Conservation (phyloP, 108 stramenopile genomes). For the Nitzschia sp. region DNA sequence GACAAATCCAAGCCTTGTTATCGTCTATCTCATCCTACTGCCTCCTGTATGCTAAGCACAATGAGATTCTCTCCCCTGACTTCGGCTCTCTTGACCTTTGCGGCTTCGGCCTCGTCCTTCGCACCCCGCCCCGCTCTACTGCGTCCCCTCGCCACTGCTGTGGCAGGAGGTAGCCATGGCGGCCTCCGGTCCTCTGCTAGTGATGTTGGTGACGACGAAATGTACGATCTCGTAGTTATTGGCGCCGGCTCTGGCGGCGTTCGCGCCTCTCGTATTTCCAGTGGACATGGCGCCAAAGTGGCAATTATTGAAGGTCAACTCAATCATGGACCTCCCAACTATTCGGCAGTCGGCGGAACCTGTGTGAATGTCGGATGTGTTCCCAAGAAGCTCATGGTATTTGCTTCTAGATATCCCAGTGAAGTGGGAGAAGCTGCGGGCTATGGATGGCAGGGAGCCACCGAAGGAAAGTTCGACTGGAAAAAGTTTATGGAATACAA, state of each 20-base stretch:
- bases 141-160: background rate
- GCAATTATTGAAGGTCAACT: slow-evolving; percentile 78
- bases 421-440: slow-evolving; percentile 57
- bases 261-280: slow-evolving; percentile 69
- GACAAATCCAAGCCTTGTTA: background rate
- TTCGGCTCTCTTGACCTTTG: slow-evolving; percentile 2
- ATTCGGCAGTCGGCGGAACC: slow-evolving; percentile 83
- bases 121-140: background rate
- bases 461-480: slow-evolving; percentile 58
- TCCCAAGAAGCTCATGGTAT: slow-evolving; percentile 66
- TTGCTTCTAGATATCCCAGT: slow-evolving; percentile 57
- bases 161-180: background rate
- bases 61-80: slow-evolving; percentile 13
- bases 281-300: slow-evolving; percentile 85
- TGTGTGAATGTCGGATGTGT: slow-evolving; percentile 97
- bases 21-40: background rate
- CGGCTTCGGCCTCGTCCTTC: slow-evolving; percentile 9
- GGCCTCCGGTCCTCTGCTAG: background rate
- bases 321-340: slow-evolving; percentile 41
- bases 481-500: slow-evolving; percentile 59
- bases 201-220: background rate
- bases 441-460: slow-evolving; percentile 67
- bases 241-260: slow-evolving; percentile 81
- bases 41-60: background rate
- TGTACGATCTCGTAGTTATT: slow-evolving; percentile 74